phyloP scores from a whole-genome alignment of 371 early-diverging fungal genomes.

The Apophysomyces elegans region DNA sequence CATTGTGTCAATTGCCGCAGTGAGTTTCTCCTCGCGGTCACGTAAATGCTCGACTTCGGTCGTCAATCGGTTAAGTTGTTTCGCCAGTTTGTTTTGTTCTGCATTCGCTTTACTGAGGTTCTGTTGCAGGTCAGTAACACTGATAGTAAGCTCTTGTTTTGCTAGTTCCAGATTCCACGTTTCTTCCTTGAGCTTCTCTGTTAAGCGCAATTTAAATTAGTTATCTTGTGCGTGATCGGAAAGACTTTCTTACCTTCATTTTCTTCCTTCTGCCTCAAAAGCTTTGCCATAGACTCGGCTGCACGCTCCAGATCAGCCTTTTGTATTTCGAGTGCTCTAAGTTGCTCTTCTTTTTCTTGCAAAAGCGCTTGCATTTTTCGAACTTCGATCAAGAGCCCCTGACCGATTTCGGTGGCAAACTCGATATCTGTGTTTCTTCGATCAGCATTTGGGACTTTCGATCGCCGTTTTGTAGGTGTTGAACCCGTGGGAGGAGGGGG shows the following conservation, averaged over 20 bases:
- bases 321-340: slow-evolving; percentile 62
- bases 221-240: not conserved
- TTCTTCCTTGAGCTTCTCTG: slow-evolving; percentile 63
- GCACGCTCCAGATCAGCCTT: slow-evolving; percentile 62
- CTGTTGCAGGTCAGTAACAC: slow-evolving; percentile 58
- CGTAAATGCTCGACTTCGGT: slow-evolving; percentile 69
- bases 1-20: slow-evolving; percentile 50
- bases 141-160: slow-evolving; percentile 60
- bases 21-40: slow-evolving; percentile 66
- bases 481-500: slow-evolving; percentile 42
- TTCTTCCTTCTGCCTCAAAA: slow-evolving; percentile 57
- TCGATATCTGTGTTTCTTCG: slow-evolving; percentile 57
- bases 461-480: slow-evolving; percentile 44
- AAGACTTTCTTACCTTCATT: slow-evolving; percentile 49
- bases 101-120: slow-evolving; percentile 50
- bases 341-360: slow-evolving; percentile 67
- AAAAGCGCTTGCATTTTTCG: slow-evolving; percentile 49
- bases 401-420: slow-evolving; percentile 60
- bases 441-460: slow-evolving; percentile 41
- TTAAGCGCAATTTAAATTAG: slow-evolving; percentile 7
- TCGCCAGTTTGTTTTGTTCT: slow-evolving; percentile 58
- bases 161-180: slow-evolving; percentile 65
- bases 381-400: slow-evolving; percentile 53
- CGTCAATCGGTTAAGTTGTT: slow-evolving; percentile 54
- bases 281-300: slow-evolving; percentile 59